Evolutionary conservation across 2,329 filamentous ascomycete species (phyloP).

Genomic region (Neonectria punicea): DNA sequence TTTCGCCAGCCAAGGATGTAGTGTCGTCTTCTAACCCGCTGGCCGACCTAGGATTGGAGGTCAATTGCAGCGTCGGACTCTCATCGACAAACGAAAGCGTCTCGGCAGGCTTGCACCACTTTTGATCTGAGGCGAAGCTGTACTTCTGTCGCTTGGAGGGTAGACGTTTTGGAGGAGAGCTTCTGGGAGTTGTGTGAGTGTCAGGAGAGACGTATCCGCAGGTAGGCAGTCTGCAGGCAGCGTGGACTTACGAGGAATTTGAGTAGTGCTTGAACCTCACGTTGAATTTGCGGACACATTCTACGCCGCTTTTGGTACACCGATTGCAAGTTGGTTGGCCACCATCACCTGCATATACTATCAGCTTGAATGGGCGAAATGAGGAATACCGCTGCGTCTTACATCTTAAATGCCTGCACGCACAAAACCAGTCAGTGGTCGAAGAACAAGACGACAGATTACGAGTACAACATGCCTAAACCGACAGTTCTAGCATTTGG

Average conservation of each 20-base stretch:
- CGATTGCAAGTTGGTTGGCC: conserved; percentile 6
- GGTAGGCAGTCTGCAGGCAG: no score
- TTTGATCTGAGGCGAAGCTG: conserved; percentile 7
- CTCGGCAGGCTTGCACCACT: not conserved
- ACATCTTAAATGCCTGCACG: conserved; percentile 10
- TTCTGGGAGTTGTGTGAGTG: not conserved
- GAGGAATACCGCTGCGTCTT: not conserved
- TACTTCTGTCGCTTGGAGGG: conserved; percentile 6
- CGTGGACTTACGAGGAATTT: not conserved
- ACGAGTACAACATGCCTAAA: conserved; percentile 1
- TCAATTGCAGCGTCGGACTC: not conserved
- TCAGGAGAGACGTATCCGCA: no score
- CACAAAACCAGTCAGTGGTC: not conserved
- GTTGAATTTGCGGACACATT: conserved; percentile 11
- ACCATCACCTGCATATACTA: conserved; percentile 4
- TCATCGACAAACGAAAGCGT: conserved; percentile 9
- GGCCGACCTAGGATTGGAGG: not conserved
- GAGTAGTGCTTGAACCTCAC: conserved; percentile 19
- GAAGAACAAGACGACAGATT: not conserved
- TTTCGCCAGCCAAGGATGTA: not conserved
- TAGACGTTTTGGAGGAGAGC: not conserved
- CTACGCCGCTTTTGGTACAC: conserved; percentile 4
- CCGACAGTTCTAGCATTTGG: conserved; percentile 9
- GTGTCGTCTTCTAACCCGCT: conserved; percentile 3
- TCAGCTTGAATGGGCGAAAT: not conserved